Base-by-base conservation (phyloP, 1,139 yeast species). In the Candida sanyaensis region DNA sequence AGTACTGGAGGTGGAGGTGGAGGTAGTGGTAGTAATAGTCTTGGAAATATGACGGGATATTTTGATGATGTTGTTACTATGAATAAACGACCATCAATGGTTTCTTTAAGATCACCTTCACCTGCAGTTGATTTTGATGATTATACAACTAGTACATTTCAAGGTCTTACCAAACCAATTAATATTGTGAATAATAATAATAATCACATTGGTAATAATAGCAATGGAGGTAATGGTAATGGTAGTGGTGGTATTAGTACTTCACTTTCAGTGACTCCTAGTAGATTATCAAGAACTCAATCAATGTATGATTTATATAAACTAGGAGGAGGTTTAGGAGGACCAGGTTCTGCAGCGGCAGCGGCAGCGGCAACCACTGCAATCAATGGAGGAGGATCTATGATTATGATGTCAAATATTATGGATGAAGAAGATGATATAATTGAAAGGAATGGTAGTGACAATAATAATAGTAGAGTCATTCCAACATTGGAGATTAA, bases 101-200 rank as follows among this genome's bases (percentile, higher is more conserved):
- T 69, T 36, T 65, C 66, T n/a, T 53, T 71, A 47, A 59, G 76
- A 46, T 66, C 78, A 0, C 81, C 82, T 2, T 77, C 82, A 1
- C 82, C 83, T 0, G 74, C 72, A 1, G 46, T 69, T 8, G 83
- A 78, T 54, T 60, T 63, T 46, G 82, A 77, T 17, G 82, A 77
- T 29, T 74, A 64, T 52, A 64, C 65, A 21, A 71, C 78, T 75
- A 58, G 49, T 32, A 42, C 41, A 34, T 45, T 41, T 50, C 56
- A 42, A 45, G 48, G 50, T 39, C 51, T 48, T 42, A 46, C 42
- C 50, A 57, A 42, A 45, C 49, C 52, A 39, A 55, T 48, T 42
- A 52, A 49, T 32, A 51, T 50, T n/a, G 30, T 21, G n/a, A 40
- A 28, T 27, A 40, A 31, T 11, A 42, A 48, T 13, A 26, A 12